phyloP scores from a whole-genome alignment of 2,329 filamentous ascomycete genomes.

The Cercospora zeae-maydis region DNA sequence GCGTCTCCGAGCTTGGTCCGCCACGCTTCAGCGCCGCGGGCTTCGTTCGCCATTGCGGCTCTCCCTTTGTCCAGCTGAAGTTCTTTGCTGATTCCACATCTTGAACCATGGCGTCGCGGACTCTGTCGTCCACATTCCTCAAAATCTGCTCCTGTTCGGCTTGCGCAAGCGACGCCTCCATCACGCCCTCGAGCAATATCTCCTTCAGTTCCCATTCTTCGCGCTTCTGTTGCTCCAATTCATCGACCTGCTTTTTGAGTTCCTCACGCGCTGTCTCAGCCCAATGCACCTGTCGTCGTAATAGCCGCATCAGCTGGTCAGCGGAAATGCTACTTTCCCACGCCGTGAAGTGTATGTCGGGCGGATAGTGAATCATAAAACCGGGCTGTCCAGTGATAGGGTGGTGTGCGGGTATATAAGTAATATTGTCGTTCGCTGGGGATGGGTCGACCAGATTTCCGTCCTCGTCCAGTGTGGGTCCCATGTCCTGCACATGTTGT shows the following conservation, averaged over 20 bases:
- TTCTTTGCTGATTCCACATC: slow-evolving; percentile 38
- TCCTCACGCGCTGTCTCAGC: slow-evolving; percentile 63
- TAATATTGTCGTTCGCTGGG: slow-evolving; percentile 53
- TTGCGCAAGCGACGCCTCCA: slow-evolving; percentile 64
- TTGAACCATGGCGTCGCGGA: slow-evolving; percentile 37
- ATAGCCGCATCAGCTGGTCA: slow-evolving; percentile 61
- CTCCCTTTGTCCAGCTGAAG: slow-evolving; percentile 30
- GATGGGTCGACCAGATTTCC: slow-evolving; percentile 34
- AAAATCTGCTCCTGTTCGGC: slow-evolving; percentile 36
- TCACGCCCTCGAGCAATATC: slow-evolving; percentile 68
- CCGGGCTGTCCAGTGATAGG: slow-evolving; percentile 54
- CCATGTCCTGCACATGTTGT: slow-evolving; percentile 26
- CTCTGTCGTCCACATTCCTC: slow-evolving; percentile 33
- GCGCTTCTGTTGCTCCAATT: slow-evolving; percentile 63
- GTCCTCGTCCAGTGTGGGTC: slow-evolving; percentile 32
- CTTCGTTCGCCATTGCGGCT: slow-evolving; percentile 25
- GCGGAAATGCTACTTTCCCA: slow-evolving; percentile 65
- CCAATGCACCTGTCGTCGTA: slow-evolving; percentile 67
- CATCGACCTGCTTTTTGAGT: slow-evolving; percentile 62
- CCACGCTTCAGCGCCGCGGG: slow-evolving; percentile 13
- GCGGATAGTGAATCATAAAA: slow-evolving; percentile 51
- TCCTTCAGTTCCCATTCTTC: slow-evolving; percentile 79
- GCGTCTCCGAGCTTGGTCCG: slow-evolving; percentile 7
- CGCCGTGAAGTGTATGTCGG: slow-evolving; percentile 59
- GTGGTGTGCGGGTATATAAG: slow-evolving; percentile 57